These are phyloP conservation scores for Epichloe amarillans DNA, from an alignment of 2,329 filamentous ascomycete genomes.

Conservation along the genomic window DNA sequence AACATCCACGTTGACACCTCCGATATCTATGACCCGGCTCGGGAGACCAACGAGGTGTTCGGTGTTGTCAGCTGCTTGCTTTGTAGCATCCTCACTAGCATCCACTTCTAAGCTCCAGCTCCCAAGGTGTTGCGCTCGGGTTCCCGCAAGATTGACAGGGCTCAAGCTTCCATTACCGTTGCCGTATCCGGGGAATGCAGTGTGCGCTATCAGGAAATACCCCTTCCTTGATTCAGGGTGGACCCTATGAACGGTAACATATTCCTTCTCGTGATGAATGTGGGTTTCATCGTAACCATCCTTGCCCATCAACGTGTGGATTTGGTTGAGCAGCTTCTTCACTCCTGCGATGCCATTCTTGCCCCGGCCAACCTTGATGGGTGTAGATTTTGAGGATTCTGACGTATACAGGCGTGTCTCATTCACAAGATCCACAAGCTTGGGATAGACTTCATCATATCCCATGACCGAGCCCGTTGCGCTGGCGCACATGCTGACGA, in stretches of 20 bases:
- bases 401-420: constrained; percentile 78
- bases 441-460: constrained; percentile 92
- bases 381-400: constrained; percentile 47
- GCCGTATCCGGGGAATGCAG: constrained; percentile 83
- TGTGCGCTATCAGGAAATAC: constrained; percentile 91
- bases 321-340: constrained; percentile 86
- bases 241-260: constrained; percentile 89
- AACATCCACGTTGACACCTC: constrained; percentile 60
- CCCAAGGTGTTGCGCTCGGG: constrained; percentile 72
- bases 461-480: constrained; percentile 95
- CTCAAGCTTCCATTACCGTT: constrained; percentile 70
- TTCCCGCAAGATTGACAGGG: constrained; percentile 69
- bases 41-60: constrained; percentile 69
- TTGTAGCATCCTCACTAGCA: constrained; percentile 53
- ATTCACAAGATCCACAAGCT: constrained; percentile 81
- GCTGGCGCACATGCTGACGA: constrained; percentile 92
- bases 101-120: constrained; percentile 91
- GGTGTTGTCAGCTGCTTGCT: constrained; percentile 53
- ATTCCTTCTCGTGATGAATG: constrained; percentile 91
- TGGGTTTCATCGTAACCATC: constrained; percentile 92
- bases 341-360: constrained; percentile 77
- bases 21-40: constrained; percentile 61
- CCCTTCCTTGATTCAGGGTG: constrained; percentile 87
- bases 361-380: constrained; percentile 53
- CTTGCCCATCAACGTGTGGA: constrained; percentile 90